These are phyloP conservation scores for Teratosphaeria zuluensis DNA, from an alignment of 2,329 filamentous ascomycete genomes.

Conservation along the genomic window DNA sequence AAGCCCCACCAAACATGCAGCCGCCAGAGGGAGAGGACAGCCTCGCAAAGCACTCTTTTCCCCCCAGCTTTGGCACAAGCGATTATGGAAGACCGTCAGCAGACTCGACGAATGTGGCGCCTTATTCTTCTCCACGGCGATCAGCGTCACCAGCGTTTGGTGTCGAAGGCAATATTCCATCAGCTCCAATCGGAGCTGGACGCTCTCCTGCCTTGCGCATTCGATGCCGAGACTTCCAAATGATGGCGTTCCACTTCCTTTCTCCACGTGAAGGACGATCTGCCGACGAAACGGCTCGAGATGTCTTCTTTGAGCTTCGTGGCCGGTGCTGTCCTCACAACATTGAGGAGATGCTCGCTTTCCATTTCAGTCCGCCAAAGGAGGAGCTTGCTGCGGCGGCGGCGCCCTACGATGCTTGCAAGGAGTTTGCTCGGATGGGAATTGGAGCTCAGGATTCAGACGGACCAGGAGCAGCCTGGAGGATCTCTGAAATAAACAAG, in stretches of 20 bases:
- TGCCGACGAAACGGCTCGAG: slow-evolving; percentile 48
- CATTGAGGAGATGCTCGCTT: slow-evolving; percentile 85
- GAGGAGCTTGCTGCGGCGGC: slow-evolving; percentile 63
- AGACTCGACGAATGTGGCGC: slow-evolving; percentile 16
- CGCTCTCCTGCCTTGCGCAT: slow-evolving; percentile 75
- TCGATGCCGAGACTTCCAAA: slow-evolving; percentile 86
- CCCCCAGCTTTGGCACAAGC: slow-evolving; percentile 22
- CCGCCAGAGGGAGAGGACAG: slow-evolving; percentile 4
- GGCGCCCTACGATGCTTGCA: slow-evolving; percentile 72
- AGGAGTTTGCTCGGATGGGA: slow-evolving; percentile 80
- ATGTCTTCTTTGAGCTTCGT: slow-evolving; percentile 81
- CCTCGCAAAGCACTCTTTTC: slow-evolving; percentile 13
- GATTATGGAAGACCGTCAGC: slow-evolving; percentile 16
- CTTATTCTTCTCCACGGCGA: slow-evolving; percentile 16
- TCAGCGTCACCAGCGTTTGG: slow-evolving; percentile 26
- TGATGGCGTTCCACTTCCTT: slow-evolving; percentile 79
- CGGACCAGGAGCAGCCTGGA: slow-evolving; percentile 57
- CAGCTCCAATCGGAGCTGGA: slow-evolving; percentile 4
- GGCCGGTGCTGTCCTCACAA: slow-evolving; percentile 67
- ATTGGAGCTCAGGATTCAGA: slow-evolving; percentile 72
- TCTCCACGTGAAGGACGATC: slow-evolving; percentile 44
- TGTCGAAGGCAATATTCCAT: slow-evolving; percentile 24
- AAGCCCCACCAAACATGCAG: not conserved
- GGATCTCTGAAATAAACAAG: slow-evolving; percentile 78
- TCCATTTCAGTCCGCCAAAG: slow-evolving; percentile 63